Conservation (phyloP, 2,329 filamentous ascomycete genomes). For the Arachnopeziza araneosa region DNA sequence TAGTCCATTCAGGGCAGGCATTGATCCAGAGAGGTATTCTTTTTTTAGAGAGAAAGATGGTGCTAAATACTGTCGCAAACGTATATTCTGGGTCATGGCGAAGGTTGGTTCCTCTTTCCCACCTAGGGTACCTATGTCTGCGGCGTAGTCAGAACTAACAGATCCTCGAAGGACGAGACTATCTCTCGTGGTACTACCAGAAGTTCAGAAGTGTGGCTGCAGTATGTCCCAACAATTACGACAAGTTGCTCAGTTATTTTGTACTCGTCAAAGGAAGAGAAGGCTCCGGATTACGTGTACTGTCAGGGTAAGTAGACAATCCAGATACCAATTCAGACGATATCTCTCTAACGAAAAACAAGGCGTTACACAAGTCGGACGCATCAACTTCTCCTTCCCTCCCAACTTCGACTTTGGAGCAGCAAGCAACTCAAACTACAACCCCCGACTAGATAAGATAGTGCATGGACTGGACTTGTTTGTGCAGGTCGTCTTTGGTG, state of each 20-base stretch:
- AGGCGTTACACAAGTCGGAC: slow-evolving; percentile 6
- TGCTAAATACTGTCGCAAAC: background rate
- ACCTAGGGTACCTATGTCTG: background rate
- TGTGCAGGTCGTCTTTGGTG: slow-evolving; percentile 10
- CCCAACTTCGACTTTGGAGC: background rate
- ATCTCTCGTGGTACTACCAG: background rate
- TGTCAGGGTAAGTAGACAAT: background rate
- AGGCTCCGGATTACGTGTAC: background rate
- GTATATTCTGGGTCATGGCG: background rate
- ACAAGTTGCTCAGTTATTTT: background rate
- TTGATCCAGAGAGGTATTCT: background rate
- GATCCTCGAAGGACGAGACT: background rate
- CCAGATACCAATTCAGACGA: background rate
- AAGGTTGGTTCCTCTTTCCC: background rate
- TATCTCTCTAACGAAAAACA: background rate
- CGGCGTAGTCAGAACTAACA: too few relatives aligned
- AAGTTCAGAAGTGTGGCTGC: background rate
- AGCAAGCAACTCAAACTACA: background rate
- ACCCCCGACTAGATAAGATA: background rate
- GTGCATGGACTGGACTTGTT: background rate
- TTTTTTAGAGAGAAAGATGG: background rate
- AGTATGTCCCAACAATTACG: background rate
- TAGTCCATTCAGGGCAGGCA: background rate
- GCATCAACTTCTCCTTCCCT: background rate
- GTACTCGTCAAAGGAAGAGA: background rate